Percentiles rank a stretch among this genome's conserved stretches.
Conservation (phyloP, 208 protist genomes). For the Acanthamoeba healyi region DNA sequence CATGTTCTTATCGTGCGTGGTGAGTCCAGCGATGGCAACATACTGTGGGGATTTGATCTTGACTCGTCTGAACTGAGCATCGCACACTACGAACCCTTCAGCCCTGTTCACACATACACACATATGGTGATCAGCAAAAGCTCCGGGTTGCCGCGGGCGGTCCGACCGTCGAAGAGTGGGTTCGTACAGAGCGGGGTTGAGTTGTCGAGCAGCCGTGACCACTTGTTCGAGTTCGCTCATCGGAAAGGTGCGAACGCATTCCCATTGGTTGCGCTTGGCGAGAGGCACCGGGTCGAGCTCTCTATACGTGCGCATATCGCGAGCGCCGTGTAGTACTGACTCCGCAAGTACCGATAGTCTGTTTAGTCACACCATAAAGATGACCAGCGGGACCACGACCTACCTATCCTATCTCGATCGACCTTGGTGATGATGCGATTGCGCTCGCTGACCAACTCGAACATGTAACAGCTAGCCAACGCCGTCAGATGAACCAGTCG, state of each 20-base stretch:
- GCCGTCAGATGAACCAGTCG: no score
- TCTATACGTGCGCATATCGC: not conserved
- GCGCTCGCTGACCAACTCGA: conserved; percentile 51
- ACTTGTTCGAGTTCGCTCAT: not conserved
- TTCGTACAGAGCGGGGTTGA: not conserved
- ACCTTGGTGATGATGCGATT: conserved; percentile 46
- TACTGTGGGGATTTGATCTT: conserved; percentile 32
- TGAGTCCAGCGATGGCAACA: not conserved
- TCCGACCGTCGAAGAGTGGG: not conserved
- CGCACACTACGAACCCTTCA: conserved; percentile 49
- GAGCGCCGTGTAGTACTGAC: not conserved
- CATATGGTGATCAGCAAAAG: not conserved
- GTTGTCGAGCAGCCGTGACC: not conserved
- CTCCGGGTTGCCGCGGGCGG: not conserved
- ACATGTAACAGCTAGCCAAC: conserved; percentile 27
- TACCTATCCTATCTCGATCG: not conserved
- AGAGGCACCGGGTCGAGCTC: not conserved
- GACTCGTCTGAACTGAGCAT: not conserved
- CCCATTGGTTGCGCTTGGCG: not conserved
- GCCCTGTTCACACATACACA: not conserved
- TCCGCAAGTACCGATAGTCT: no score
- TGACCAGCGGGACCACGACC: no score
- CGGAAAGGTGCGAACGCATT: not conserved
- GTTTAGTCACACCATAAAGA: no score
- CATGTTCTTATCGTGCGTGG: not conserved